Base-by-base conservation (phyloP, 805 yeast species). In the Ogataea sp. region DNA sequence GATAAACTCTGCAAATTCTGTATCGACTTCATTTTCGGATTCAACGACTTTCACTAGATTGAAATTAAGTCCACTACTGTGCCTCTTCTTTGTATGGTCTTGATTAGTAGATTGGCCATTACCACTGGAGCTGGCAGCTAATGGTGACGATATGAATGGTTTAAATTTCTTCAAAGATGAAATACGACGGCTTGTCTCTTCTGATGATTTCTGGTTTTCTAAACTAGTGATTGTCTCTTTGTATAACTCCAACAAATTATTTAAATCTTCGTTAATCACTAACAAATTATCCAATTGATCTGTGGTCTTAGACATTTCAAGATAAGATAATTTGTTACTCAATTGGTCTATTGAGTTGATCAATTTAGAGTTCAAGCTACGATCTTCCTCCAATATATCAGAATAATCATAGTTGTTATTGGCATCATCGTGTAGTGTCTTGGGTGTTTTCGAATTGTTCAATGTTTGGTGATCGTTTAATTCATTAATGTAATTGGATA, bases 11-110 rank as follows among this genome's bases (percentile, higher is more conserved):
- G 14, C 8, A 3, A 31, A 18, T 10, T 32, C 28, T n/a, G n/a
- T n/a, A n/a, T n/a, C n/a, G n/a, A n/a, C n/a, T 17, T 38, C 32
- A 29, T 38, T 41, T 24, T 43, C 20, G 16, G 38, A 36, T n/a
- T 36, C 42, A 16, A 45, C 39, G 8, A 50, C 50, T n/a, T 45
- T 44, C 9, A 58, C 46, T 27, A 58, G 39, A 32, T 56, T 53
- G 41, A 58, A 50, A 21, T 50, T 50, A 21, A 57, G 43, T 2
- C 63, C 63, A 41, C 59, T 58, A 36, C 60, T 54, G 20, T 48
- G 42, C 31, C 62, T 41, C 25, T 45, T 46, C 18, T 48, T 42
- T 2, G 46, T 34, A 20, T 26, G 21, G 18, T 33, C 25, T 14
- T 11, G 28, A 13, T 11, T 37, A 37, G n/a, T 45, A 44, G 24